These are phyloP conservation scores for Aspergillus cejpii DNA, from an alignment of 2,329 filamentous ascomycete genomes.

Conservation along the genomic window DNA sequence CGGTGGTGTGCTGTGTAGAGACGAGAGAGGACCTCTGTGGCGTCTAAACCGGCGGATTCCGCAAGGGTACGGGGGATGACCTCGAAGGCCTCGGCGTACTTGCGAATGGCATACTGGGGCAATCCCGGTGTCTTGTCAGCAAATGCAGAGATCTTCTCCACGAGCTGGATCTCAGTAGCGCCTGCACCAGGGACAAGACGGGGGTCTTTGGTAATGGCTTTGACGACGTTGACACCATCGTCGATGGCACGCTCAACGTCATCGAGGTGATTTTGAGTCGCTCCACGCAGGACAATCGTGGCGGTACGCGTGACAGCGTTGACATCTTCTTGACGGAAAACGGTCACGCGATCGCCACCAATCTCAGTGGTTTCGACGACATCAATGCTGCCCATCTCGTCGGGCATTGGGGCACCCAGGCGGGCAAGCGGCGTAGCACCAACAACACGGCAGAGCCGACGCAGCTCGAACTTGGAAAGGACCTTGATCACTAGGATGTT, in stretches of 20 bases:
- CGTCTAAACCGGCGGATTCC: conserved; percentile 90
- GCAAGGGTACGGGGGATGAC: conserved; percentile 90
- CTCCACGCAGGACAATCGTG: conserved; percentile 87
- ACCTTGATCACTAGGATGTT: conserved; percentile 95
- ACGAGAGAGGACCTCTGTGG: conserved; percentile 89
- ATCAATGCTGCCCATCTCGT: conserved; percentile 94
- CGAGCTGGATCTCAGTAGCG: conserved; percentile 87
- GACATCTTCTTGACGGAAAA: conserved; percentile 81
- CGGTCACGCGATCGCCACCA: conserved; percentile 93
- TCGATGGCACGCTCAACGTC: conserved; percentile 96
- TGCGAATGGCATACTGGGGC: conserved; percentile 93
- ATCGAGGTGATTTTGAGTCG: conserved; percentile 96
- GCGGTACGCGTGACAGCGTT: conserved; percentile 86
- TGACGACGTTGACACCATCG: conserved; percentile 96
- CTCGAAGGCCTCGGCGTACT: conserved; percentile 96
- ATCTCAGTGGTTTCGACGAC: conserved; percentile 96
- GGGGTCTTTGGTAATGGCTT: conserved; percentile 91
- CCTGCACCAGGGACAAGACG: conserved; percentile 89
- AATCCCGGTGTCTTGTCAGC: conserved; percentile 90
- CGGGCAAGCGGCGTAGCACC: conserved; percentile 94
- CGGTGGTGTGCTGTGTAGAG: conserved; percentile 86
- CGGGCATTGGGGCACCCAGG: conserved; percentile 96
- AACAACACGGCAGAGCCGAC: conserved; percentile 89
- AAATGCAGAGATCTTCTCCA: conserved; percentile 82
- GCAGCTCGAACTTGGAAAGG: conserved; percentile 95